A percentile compares a stretch with the other conserved stretches of the same genome.
These are phyloP conservation scores for Phialocephala sp. DNA, from an alignment of 2,329 filamentous ascomycete species.

Conservation along the genomic window DNA sequence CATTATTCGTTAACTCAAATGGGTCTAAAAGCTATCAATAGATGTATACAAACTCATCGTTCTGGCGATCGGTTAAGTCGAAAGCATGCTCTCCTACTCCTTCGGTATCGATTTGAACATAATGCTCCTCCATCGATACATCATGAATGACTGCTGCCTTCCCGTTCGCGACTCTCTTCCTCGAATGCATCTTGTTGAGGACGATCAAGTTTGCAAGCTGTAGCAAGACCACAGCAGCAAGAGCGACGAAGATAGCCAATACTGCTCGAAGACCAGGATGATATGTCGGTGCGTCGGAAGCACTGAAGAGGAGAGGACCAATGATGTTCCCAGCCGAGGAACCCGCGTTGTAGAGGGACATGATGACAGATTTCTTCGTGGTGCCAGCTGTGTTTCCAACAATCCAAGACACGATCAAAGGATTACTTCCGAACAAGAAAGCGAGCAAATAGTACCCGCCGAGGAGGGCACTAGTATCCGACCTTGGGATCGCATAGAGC, in stretches of 20 bases:
- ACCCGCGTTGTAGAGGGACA: conserved; percentile 68
- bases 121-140: conserved; percentile 62
- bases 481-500: conserved; percentile 58
- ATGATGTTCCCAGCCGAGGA: conserved; percentile 69
- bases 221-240: conserved; percentile 57
- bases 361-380: conserved; percentile 69
- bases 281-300: conserved; percentile 63
- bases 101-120: conserved; percentile 46
- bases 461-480: conserved; percentile 55
- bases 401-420: conserved; percentile 71
- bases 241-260: conserved; percentile 58
- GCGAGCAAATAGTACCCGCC: conserved; percentile 69
- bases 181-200: conserved; percentile 62
- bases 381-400: conserved; percentile 71
- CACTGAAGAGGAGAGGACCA: conserved; percentile 66
- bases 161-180: conserved; percentile 60
- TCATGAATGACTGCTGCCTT: conserved; percentile 66
- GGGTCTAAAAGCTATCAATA: conserved; percentile 46
- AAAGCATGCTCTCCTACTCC: conserved; percentile 56
- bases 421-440: conserved; percentile 70
- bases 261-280: conserved; percentile 61
- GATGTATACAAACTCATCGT: conserved; percentile 72
- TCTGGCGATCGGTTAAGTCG: conserved; percentile 69
- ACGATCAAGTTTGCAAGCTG: conserved; percentile 61
- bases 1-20: background rate